A percentile compares a stretch with the other conserved stretches of the same genome.
phyloP scores from a whole-genome alignment of 73 alveolate genomes.

The Uronychia setigera region DNA sequence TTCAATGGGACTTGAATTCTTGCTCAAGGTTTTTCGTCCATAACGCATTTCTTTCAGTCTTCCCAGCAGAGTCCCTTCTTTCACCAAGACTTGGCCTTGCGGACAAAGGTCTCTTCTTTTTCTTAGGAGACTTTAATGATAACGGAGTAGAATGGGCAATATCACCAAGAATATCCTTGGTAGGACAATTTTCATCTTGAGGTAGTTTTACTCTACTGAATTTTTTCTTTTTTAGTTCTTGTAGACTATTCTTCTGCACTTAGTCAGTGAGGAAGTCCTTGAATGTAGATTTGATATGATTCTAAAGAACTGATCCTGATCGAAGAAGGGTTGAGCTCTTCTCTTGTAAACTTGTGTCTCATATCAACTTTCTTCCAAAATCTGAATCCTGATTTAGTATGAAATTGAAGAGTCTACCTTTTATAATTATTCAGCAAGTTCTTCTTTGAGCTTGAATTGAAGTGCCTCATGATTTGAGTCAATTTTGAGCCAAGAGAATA shows the following conservation, averaged over 20 bases:
- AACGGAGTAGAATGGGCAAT: not conserved
- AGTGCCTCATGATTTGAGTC: not conserved
- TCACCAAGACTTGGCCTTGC: not conserved
- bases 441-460: not conserved
- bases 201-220: not conserved
- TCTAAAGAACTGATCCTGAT: not conserved
- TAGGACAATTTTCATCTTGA: not conserved
- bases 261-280: not conserved
- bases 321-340: not conserved
- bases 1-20: not conserved
- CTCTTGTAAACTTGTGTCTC: not conserved
- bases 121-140: not conserved
- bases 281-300: not conserved
- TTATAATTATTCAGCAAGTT: not conserved
- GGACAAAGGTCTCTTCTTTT: not conserved
- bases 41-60: not conserved
- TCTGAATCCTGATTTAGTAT: not conserved
- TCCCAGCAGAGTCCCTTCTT: not conserved
- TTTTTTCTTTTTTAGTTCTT: no score
- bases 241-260: not conserved
- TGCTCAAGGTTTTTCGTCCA: not conserved
- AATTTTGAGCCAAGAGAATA: not conserved
- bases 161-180: not conserved
- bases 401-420: not conserved
- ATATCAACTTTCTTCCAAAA: not conserved